Percentiles rank a stretch among this genome's conserved stretches.
Evolutionary conservation across 2,329 filamentous ascomycete species (phyloP).

Genomic region (Nakataea oryzae): DNA sequence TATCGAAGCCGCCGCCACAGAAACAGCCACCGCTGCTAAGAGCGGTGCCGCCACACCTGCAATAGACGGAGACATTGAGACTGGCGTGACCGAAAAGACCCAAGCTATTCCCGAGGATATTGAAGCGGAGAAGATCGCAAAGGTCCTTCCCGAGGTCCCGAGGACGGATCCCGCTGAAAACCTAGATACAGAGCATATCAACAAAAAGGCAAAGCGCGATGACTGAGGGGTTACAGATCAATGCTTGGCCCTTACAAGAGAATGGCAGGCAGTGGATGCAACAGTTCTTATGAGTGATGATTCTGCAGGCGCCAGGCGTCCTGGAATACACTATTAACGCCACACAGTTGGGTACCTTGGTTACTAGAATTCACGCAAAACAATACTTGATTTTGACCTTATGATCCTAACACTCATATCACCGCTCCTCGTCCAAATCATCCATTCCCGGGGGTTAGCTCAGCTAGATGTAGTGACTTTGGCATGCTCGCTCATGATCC

Average conservation of each 20-base stretch:
- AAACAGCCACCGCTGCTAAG: not conserved
- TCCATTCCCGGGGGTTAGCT: not conserved
- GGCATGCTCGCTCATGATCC: constrained; percentile 5
- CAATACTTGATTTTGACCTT: not conserved
- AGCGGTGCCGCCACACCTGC: not conserved
- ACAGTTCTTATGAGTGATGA: not conserved
- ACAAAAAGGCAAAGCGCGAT: constrained; percentile 16
- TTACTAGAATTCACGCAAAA: not conserved
- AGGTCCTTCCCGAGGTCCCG: constrained; percentile 16
- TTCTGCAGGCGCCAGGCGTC: not conserved
- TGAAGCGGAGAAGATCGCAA: constrained; percentile 15
- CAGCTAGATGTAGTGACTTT: not conserved
- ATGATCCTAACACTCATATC: too few relatives aligned
- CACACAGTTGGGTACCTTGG: not conserved
- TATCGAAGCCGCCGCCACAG: not conserved
- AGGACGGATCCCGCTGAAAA: constrained; percentile 13
- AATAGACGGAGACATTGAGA: not conserved
- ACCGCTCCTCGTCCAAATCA: not conserved
- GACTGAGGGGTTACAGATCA: not conserved
- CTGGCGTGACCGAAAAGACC: not conserved
- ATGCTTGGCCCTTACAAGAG: not conserved
- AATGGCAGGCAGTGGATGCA: not conserved
- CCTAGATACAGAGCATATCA: constrained; percentile 7
- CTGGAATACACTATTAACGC: not conserved
- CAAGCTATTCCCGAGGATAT: constrained; percentile 5